phyloP scores from a whole-genome alignment of 129 eudicot genomes.

The Smallanthus sonchifolius region DNA sequence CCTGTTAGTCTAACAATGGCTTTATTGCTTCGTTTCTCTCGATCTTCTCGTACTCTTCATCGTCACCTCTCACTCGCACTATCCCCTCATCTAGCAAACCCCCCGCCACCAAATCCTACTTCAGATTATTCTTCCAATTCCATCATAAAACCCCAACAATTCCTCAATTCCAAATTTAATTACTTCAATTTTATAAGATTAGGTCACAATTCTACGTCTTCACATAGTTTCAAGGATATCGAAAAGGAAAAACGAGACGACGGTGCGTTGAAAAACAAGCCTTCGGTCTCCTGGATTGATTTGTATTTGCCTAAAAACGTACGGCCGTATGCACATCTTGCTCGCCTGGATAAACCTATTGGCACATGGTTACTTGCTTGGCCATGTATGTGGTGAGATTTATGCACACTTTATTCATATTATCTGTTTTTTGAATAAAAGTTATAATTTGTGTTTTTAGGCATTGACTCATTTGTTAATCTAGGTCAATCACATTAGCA shows the following conservation, averaged over 20 bases:
- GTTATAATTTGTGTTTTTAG: no score
- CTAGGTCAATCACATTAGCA: slow-evolving; percentile 91
- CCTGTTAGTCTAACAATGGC: slow-evolving; percentile 21
- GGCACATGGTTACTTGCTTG: slow-evolving; percentile 96
- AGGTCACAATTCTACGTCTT: slow-evolving; percentile 33
- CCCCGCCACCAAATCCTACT: slow-evolving; percentile 20
- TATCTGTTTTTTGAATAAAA: no score
- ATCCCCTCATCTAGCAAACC: slow-evolving; percentile 1
- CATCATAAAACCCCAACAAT: not conserved
- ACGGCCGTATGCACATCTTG: slow-evolving; percentile 65
- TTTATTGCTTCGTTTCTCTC: slow-evolving; percentile 33
- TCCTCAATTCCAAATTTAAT: slow-evolving; percentile 10
- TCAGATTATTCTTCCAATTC: not conserved
- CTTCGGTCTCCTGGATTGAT: slow-evolving; percentile 63
- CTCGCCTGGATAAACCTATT: slow-evolving; percentile 71
- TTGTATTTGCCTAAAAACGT: slow-evolving; percentile 50
- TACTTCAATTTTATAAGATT: slow-evolving; percentile 12
- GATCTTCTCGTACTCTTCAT: slow-evolving; percentile 23
- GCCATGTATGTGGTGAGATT: slow-evolving; percentile 85
- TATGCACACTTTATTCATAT: not conserved
- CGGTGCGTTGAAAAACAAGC: slow-evolving; percentile 8
- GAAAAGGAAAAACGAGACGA: slow-evolving; percentile 17
- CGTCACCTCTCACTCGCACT: slow-evolving; percentile 17
- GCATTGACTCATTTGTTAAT: slow-evolving; percentile 13
- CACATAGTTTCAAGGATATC: slow-evolving; percentile 4